Conservation (phyloP, 768 basidiomycete genomes). For the Amanita inopinata region DNA sequence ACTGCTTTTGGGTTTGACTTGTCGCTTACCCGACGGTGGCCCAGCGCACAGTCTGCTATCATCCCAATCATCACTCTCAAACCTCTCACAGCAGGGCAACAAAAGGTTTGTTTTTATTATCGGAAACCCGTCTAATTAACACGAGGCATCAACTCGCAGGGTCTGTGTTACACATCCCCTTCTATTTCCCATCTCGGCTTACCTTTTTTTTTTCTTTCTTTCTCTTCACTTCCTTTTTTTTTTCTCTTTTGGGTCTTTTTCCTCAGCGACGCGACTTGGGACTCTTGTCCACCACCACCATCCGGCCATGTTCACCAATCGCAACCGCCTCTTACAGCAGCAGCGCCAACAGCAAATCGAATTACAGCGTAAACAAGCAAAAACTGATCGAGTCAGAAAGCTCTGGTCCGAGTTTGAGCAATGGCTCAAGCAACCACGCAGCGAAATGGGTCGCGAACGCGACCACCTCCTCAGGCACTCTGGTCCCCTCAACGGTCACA, state of each 20-base stretch:
- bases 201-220: conserved; percentile 2
- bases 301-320: conserved; percentile 15
- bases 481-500: conserved; percentile 21
- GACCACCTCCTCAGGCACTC: conserved; percentile 14
- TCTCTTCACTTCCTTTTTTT: conserved; percentile 14
- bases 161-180: conserved; percentile 1
- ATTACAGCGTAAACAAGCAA: conserved; percentile 8
- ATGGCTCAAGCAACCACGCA: conserved; percentile 20
- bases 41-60: neutral
- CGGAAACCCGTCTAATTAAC: neutral
- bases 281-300: conserved; percentile 12
- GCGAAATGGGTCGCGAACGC: conserved; percentile 21
- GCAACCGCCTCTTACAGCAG: conserved; percentile 14
- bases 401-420: conserved; percentile 28
- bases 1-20: neutral
- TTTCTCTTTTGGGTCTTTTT: conserved; percentile 23
- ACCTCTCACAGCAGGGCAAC: too few relatives aligned
- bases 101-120: neutral
- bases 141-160: conserved; percentile 7
- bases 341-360: conserved; percentile 14
- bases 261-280: conserved; percentile 16
- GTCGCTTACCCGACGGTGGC: neutral
- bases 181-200: conserved; percentile 3
- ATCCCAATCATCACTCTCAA: neutral
- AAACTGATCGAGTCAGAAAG: conserved; percentile 17